Evolutionary conservation across 2,329 filamentous ascomycete species (phyloP).

Genomic region (Cercospora berteroae): DNA sequence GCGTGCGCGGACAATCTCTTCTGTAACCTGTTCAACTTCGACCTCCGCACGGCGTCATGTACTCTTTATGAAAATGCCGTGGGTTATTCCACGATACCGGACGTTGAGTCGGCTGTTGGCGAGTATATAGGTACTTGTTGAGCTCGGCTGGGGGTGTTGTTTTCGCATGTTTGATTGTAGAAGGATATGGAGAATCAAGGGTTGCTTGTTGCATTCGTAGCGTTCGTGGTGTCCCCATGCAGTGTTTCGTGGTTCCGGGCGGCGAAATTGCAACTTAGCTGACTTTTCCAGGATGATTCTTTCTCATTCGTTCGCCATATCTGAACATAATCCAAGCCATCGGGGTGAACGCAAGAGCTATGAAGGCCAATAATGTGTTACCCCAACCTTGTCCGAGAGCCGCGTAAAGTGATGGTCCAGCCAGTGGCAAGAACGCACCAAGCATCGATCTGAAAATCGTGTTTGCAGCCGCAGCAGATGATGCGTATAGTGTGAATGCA

Average conservation of each 20-base stretch:
- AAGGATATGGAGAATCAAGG: not conserved
- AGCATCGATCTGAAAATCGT: slow-evolving; percentile 58
- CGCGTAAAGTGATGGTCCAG: slow-evolving; percentile 59
- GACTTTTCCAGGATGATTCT: not conserved
- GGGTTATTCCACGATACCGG: not conserved
- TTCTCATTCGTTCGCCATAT: slow-evolving; percentile 51
- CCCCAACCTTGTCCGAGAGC: slow-evolving; percentile 60
- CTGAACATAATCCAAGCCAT: slow-evolving; percentile 46
- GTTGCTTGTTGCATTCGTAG: not conserved
- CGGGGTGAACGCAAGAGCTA: slow-evolving; percentile 47
- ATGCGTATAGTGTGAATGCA: slow-evolving; percentile 58
- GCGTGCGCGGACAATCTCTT: not conserved
- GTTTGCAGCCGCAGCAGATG: slow-evolving; percentile 63
- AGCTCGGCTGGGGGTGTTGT: not conserved
- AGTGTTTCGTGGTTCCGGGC: not conserved
- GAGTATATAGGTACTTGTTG: not conserved
- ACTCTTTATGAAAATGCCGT: not conserved
- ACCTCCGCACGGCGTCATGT: not conserved
- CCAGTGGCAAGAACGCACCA: slow-evolving; percentile 59
- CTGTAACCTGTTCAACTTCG: not conserved
- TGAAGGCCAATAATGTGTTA: slow-evolving; percentile 55
- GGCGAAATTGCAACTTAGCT: not conserved
- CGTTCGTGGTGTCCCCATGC: not conserved
- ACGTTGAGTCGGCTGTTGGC: not conserved
- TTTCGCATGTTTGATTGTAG: not conserved